Evolutionary conservation across 202 grass and related monocot species (phyloP).

Genomic region (Carex arenaria): DNA sequence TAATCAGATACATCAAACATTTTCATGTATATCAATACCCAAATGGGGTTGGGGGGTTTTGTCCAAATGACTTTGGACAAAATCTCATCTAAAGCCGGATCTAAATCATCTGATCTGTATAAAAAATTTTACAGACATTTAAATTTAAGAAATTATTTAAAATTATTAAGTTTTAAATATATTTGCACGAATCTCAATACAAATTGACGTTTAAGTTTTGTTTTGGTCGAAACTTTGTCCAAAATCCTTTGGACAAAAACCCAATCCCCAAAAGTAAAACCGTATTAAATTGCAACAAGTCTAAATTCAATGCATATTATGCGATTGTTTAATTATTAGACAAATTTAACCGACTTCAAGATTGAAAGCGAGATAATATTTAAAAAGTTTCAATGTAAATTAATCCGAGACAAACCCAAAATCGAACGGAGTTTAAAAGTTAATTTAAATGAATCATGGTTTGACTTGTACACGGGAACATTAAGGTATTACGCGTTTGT

Average conservation of each 20-base stretch:
- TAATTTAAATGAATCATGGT: neutral
- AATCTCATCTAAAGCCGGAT: too few species aligned
- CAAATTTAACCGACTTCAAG: neutral
- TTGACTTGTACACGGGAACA: neutral
- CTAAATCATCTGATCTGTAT: too few species aligned
- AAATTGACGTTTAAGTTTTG: too few species aligned
- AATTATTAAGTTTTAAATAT: too few species aligned
- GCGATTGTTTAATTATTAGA: neutral
- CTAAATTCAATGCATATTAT: neutral
- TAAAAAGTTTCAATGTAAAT: neutral
- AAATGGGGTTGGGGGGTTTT: too few species aligned
- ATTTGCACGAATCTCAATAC: too few species aligned
- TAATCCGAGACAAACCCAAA: neutral
- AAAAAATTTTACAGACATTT: too few species aligned
- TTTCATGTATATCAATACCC: neutral
- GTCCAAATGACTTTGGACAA: too few species aligned
- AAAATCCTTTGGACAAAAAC: too few species aligned
- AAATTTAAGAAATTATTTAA: too few species aligned
- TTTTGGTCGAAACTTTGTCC: too few species aligned
- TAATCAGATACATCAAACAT: neutral
- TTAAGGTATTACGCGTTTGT: neutral
- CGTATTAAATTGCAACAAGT: neutral
- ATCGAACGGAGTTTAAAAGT: neutral
- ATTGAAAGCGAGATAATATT: constrained; percentile 3
- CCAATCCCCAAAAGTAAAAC: constrained; percentile 6